phyloP scores from a whole-genome alignment of 495 filamentous ascomycete species.

The Xylaria bambusicola region DNA sequence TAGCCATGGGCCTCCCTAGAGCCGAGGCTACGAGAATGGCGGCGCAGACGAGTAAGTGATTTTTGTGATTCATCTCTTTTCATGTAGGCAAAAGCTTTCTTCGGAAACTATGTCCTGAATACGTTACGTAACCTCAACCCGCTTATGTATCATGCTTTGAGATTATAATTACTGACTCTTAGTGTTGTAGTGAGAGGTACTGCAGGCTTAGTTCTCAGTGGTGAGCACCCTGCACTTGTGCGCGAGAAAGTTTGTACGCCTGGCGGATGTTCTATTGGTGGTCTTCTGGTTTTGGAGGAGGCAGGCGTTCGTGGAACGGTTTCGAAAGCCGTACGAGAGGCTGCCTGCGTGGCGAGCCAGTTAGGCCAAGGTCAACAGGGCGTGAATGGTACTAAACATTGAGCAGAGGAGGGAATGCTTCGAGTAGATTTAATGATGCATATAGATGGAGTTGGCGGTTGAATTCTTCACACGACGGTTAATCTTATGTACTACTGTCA shows the following conservation, averaged over 20 bases:
- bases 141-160: too few relatives aligned
- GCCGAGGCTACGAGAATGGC: slow-evolving; percentile 79
- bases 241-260: slow-evolving; percentile 79
- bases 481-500: slow-evolving; percentile 8
- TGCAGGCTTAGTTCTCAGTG: slow-evolving; percentile 66
- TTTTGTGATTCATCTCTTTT: not conserved
- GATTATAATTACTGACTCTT: not conserved
- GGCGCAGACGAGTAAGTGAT: slow-evolving; percentile 60
- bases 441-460: slow-evolving; percentile 14
- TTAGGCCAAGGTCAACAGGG: slow-evolving; percentile 60
- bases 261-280: slow-evolving; percentile 79
- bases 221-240: slow-evolving; percentile 75
- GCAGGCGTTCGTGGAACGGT: slow-evolving; percentile 69
- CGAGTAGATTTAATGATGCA: slow-evolving; percentile 4
- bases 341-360: slow-evolving; percentile 73
- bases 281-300: slow-evolving; percentile 75
- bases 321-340: slow-evolving; percentile 72
- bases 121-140: too few relatives aligned
- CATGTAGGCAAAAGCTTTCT: not conserved
- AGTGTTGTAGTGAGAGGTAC: slow-evolving; percentile 57
- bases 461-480: slow-evolving; percentile 4
- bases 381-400: slow-evolving; percentile 43
- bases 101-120: too few relatives aligned
- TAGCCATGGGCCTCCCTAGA: slow-evolving; percentile 78
- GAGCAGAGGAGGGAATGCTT: slow-evolving; percentile 12